Percentiles rank a stretch among this genome's conserved stretches.
Conservation (phyloP, 1,284 basidiomycete genomes). For the Pulveroboletus sp. region DNA sequence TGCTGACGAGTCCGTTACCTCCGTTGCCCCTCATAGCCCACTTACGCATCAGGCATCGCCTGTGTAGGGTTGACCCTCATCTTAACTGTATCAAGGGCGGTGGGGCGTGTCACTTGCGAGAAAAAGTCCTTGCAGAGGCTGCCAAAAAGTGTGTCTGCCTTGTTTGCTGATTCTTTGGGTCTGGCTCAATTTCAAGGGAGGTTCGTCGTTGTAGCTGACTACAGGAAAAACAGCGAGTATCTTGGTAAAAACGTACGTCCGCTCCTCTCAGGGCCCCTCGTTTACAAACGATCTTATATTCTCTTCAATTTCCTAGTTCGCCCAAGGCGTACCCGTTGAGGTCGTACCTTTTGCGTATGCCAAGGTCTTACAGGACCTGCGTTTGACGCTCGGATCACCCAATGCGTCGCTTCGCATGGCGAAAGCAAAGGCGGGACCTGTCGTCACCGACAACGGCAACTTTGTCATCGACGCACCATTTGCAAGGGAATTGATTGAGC, state of each 20-base stretch:
- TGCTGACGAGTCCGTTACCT: conserved; percentile 85
- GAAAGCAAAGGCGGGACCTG: conserved; percentile 84
- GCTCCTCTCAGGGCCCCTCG: neutral
- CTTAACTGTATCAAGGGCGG: conserved; percentile 98
- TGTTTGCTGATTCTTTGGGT: neutral
- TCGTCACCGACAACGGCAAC: conserved; percentile 95
- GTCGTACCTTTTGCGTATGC: conserved; percentile 96
- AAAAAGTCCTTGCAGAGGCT: conserved; percentile 96
- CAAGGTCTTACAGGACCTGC: conserved; percentile 76
- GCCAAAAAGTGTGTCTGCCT: conserved; percentile 65
- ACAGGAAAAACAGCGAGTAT: conserved; percentile 85
- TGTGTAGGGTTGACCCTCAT: conserved; percentile 74
- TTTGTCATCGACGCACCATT: conserved; percentile 95
- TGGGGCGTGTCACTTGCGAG: conserved; percentile 94
- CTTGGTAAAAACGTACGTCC: conserved; percentile 80
- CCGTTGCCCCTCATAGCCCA: conserved; percentile 30
- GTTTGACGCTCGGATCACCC: conserved; percentile 63
- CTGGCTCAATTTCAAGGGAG: conserved; percentile 39
- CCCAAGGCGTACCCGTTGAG: conserved; percentile 91
- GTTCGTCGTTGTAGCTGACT: conserved; percentile 95
- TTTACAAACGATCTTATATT: neutral
- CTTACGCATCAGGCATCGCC: conserved; percentile 4
- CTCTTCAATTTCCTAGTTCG: conserved; percentile 57
- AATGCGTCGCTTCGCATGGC: conserved; percentile 81
- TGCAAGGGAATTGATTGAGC: conserved; percentile 63